Conservation (phyloP, 345 rosid species). For the Erysimum cheiranthoides region DNA sequence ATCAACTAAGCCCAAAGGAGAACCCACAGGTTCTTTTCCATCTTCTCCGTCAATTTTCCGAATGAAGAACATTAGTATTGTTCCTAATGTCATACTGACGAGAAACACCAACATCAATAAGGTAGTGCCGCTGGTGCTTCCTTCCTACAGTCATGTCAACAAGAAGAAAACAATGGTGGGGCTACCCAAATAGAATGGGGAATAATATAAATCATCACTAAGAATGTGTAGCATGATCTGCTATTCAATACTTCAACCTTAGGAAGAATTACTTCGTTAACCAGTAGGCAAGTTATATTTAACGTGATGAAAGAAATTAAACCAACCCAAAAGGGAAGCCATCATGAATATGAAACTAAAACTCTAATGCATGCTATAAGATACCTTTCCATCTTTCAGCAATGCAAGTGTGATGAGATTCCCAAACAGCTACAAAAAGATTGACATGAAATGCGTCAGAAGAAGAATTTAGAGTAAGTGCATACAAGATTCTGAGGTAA, state of each 20-base stretch:
- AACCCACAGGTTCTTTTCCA: constrained; percentile 52
- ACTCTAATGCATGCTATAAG: constrained; percentile 1
- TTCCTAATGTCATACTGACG: constrained; percentile 75
- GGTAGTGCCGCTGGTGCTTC: constrained; percentile 71
- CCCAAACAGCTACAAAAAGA: constrained; percentile 71
- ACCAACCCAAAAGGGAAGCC: constrained; percentile 12
- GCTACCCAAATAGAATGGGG: constrained; percentile 21
- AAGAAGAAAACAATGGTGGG: constrained; percentile 38
- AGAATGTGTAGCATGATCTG: background rate
- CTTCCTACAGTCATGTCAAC: constrained; percentile 60
- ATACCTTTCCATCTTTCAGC: constrained; percentile 63
- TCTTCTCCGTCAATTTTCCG: constrained; percentile 63
- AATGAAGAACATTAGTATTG: constrained; percentile 77
- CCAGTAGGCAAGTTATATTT: background rate
- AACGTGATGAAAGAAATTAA: background rate
- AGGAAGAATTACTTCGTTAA: background rate
- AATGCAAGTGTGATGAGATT: constrained; percentile 85
- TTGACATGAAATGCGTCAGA: constrained; percentile 16
- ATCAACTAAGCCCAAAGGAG: constrained; percentile 60
- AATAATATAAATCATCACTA: constrained; percentile 3
- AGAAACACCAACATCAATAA: constrained; percentile 79
- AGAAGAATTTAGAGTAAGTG: constrained; percentile 3
- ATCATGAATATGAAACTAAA: background rate
- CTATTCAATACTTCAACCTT: background rate
- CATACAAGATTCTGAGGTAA: constrained; percentile 2